These are phyloP conservation scores for Sporothrix pseudoabietina DNA, from an alignment of 2,329 filamentous ascomycete species.

Conservation along the genomic window DNA sequence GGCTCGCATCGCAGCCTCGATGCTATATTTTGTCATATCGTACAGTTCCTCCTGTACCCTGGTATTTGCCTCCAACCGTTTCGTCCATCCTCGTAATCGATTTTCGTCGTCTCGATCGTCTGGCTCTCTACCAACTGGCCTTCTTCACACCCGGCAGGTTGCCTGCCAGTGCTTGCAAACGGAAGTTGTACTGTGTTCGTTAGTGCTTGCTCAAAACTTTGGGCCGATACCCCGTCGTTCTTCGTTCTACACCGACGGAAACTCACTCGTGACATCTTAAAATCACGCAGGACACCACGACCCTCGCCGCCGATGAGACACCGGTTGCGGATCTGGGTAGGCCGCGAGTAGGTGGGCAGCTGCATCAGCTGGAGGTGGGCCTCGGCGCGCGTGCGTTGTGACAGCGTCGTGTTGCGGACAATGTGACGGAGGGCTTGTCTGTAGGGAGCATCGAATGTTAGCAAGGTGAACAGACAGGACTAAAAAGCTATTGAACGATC, in stretches of 20 bases:
- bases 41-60: slow-evolving; percentile 14
- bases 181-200: slow-evolving; percentile 78
- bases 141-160: slow-evolving; percentile 90
- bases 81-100: not conserved
- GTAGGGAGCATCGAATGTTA: slow-evolving; percentile 6
- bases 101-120: not conserved
- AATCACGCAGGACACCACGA: slow-evolving; percentile 87
- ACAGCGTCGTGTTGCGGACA: slow-evolving; percentile 86
- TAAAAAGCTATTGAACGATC: not conserved
- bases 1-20: slow-evolving; percentile 1
- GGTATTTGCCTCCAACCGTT: not conserved
- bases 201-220: slow-evolving; percentile 22
- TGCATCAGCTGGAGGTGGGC: slow-evolving; percentile 90
- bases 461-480: not conserved
- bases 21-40: slow-evolving; percentile 6
- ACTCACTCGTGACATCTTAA: slow-evolving; percentile 80
- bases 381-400: slow-evolving; percentile 78
- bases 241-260: not conserved
- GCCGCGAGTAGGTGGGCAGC: slow-evolving; percentile 94
- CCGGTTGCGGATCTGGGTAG: slow-evolving; percentile 91
- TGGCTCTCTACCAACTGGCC: slow-evolving; percentile 80
- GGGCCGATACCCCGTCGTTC: not conserved
- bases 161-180: slow-evolving; percentile 82
- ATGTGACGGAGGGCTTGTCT: slow-evolving; percentile 94
- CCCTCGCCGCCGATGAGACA: slow-evolving; percentile 91